Base-by-base conservation (phyloP, 1,284 basidiomycete genomes). In the Coniophora puteana region DNA sequence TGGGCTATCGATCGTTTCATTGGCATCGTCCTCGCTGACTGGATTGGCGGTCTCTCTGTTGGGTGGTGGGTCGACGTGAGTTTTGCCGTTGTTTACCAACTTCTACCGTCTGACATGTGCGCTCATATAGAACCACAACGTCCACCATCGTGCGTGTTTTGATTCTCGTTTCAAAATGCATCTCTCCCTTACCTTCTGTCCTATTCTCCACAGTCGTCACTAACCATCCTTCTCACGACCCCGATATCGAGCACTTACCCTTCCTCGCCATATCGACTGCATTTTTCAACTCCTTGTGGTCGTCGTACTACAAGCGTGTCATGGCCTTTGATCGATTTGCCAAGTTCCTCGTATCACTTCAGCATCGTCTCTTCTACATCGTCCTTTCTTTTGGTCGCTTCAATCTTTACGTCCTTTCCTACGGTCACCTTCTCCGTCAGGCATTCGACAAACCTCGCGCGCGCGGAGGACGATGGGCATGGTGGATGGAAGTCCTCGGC, bases 21-120 rank as follows among this genome's bases (percentile, higher is more conserved):
- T 39, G 87, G 81, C 16, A 92, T 89, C 43, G 59, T 85, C n/a
- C 72, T 95, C 41, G 88, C 91, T 1, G 78, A 93, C 63, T 92
- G 88, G 55, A 71, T 95, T 39, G 94, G 95, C 16, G 95, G 95
- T 2, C 69, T 99, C 40, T 95, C 92, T 59, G 76, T 96, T 26
- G 89, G 92, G 28, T 99, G 95, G 96, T 99, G 95, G 95, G 92
- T 93, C 44, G 81, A 96, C 63, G 91, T 93, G 50, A 70, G 89
- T 79, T 16, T 21, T 39, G 34, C n/a, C 47, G 45, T 35, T 46
- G 48, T 17, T 44, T 32, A 30, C 11, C 20, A 18, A 21, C 23
- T 43, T 43, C 16, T 49, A 28, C 33, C 43, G 17, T 23, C 46
- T 22, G 35, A 36, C 17, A 37, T 13, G 29, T 40, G 11, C 18